A percentile compares a stretch with the other conserved stretches of the same genome.
phyloP scores from a whole-genome alignment of 768 basidiomycete species.

The Boletus barrowsii region DNA sequence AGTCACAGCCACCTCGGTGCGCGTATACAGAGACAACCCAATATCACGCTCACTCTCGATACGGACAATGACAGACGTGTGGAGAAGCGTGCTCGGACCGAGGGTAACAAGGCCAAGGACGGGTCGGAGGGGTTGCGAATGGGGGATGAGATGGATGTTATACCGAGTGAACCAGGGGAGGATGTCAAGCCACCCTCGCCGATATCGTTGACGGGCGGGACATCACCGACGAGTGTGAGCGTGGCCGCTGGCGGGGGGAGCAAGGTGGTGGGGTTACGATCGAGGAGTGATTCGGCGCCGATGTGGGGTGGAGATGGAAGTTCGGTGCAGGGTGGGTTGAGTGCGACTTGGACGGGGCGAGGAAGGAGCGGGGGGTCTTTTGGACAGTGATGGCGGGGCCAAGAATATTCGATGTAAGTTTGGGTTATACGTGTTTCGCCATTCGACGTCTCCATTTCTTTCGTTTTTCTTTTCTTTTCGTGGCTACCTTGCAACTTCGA shows the following conservation, averaged over 20 bases:
- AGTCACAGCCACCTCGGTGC: constrained; percentile 28
- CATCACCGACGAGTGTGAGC: constrained; percentile 12
- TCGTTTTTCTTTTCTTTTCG: neutral
- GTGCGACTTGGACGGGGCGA: constrained; percentile 27
- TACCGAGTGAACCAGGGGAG: constrained; percentile 8
- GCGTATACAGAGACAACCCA: constrained; percentile 24
- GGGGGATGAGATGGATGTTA: constrained; percentile 26
- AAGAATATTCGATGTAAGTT: neutral
- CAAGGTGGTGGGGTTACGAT: constrained; percentile 21
- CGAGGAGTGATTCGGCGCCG: constrained; percentile 24
- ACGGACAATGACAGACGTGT: constrained; percentile 19
- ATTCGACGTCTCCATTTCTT: constrained; percentile 24
- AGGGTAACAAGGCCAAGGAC: constrained; percentile 6
- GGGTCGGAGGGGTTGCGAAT: constrained; percentile 7
- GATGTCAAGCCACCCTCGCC: constrained; percentile 21
- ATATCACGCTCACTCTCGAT: constrained; percentile 29
- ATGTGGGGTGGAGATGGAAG: constrained; percentile 22
- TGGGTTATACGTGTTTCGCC: constrained; percentile 13
- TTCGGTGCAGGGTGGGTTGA: constrained; percentile 21
- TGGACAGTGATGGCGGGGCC: constrained; percentile 21
- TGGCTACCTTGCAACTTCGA: neutral
- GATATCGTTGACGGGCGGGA: constrained; percentile 16
- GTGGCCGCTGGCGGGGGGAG: constrained; percentile 8
- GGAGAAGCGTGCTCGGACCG: constrained; percentile 27
- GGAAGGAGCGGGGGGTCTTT: constrained; percentile 27